Conservation (phyloP, 192 early-diverging fungal species). For the Geranomyces michiganensis region DNA sequence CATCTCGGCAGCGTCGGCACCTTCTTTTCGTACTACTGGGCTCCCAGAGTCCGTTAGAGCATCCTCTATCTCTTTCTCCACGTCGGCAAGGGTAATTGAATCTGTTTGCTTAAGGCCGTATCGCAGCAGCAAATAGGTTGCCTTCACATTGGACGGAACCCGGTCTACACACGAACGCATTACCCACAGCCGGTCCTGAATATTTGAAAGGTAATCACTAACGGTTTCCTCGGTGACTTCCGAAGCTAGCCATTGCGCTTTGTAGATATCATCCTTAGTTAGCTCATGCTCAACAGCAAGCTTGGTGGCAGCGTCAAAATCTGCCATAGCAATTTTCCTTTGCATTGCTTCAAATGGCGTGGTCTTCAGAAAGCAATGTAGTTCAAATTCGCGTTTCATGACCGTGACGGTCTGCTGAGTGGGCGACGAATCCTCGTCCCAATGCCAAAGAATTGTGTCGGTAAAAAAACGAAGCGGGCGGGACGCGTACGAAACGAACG, state of each 20-base stretch:
- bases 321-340: slow-evolving; percentile 52
- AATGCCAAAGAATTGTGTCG: slow-evolving; percentile 40
- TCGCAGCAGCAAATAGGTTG: slow-evolving; percentile 47
- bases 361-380: slow-evolving; percentile 37
- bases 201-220: slow-evolving; percentile 46
- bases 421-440: slow-evolving; percentile 29
- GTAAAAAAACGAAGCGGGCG: slow-evolving; percentile 32
- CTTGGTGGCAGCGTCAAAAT: slow-evolving; percentile 61
- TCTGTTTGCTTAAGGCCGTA: slow-evolving; percentile 59
- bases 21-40: background rate
- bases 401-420: slow-evolving; percentile 1
- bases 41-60: slow-evolving; percentile 23
- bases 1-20: background rate
- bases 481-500: slow-evolving; percentile 6
- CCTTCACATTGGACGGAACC: slow-evolving; percentile 33
- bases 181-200: slow-evolving; percentile 66
- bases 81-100: slow-evolving; percentile 44
- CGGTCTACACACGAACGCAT: slow-evolving; percentile 52
- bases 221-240: slow-evolving; percentile 43
- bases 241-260: slow-evolving; percentile 59
- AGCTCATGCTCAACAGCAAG: slow-evolving; percentile 57
- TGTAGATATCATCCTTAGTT: slow-evolving; percentile 63
- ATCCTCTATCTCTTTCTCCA: slow-evolving; percentile 43
- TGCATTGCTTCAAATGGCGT: slow-evolving; percentile 56
- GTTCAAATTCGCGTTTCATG: slow-evolving; percentile 1